phyloP scores from a whole-genome alignment of 352 stramenopile species.

The Phytophthora quininea region DNA sequence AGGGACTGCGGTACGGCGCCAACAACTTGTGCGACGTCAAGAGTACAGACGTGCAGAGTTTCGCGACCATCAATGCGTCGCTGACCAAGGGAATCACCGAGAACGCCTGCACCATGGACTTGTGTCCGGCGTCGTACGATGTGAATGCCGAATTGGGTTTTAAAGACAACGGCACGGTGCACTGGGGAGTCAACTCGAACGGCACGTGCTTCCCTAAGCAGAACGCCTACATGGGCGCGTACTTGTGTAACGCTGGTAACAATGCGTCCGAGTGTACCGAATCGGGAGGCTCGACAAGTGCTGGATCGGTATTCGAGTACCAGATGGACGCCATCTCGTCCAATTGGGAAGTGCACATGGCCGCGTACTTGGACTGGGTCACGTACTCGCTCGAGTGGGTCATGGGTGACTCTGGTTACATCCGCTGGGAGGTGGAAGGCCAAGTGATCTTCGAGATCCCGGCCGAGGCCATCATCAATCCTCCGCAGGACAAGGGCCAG shows the following conservation, averaged over 20 bases:
- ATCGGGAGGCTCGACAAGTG: constrained; percentile 31
- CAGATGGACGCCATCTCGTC: constrained; percentile 93
- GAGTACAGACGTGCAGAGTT: constrained; percentile 39
- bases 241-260: constrained; percentile 56
- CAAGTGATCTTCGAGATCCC: constrained; percentile 89
- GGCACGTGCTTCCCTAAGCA: constrained; percentile 54
- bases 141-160: constrained; percentile 49
- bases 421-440: constrained; percentile 77
- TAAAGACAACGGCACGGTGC: constrained; percentile 41
- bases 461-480: constrained; percentile 51
- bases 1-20: constrained; percentile 58
- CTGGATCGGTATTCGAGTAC: constrained; percentile 45
- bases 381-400: constrained; percentile 67
- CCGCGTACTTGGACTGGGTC: constrained; percentile 80
- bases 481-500: constrained; percentile 44
- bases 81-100: constrained; percentile 52
- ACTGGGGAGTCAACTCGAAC: constrained; percentile 55
- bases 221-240: constrained; percentile 56
- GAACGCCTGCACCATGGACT: constrained; percentile 52
- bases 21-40: constrained; percentile 63
- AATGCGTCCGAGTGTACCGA: constrained; percentile 29
- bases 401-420: constrained; percentile 47
- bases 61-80: constrained; percentile 44
- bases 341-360: constrained; percentile 81
- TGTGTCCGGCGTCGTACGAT: constrained; percentile 72